phyloP scores from a whole-genome alignment of 768 basidiomycete genomes.

The Termitomyces eurrhizus region DNA sequence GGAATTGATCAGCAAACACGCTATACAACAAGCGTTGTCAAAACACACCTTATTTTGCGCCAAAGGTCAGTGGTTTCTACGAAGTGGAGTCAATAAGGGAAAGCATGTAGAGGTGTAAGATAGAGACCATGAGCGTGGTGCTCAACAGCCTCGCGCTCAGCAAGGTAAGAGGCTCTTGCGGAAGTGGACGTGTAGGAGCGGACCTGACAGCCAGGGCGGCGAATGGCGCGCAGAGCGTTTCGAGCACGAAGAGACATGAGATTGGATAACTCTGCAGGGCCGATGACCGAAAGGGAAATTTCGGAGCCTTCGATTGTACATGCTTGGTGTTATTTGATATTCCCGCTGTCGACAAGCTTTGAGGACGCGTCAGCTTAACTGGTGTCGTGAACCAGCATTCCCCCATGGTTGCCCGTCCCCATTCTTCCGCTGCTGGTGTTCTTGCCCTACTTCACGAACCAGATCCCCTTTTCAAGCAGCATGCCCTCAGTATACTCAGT shows the following conservation, averaged over 20 bases:
- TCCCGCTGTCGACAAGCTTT: slow-evolving; percentile 22
- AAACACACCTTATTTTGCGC: slow-evolving; percentile 71
- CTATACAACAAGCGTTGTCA: slow-evolving; percentile 12
- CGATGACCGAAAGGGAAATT: slow-evolving; percentile 25
- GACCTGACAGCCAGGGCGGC: slow-evolving; percentile 39
- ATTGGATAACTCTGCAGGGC: slow-evolving; percentile 1
- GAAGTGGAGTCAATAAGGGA: slow-evolving; percentile 12
- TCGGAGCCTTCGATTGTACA: slow-evolving; percentile 25
- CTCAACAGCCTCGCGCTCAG: slow-evolving; percentile 51
- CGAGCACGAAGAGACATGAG: slow-evolving; percentile 50
- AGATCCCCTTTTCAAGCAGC: slow-evolving; percentile 81
- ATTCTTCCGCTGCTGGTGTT: slow-evolving; percentile 85
- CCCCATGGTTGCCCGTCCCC: slow-evolving; percentile 64
- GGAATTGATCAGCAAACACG: slow-evolving; percentile 6
- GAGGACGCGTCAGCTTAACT: slow-evolving; percentile 40
- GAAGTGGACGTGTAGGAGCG: slow-evolving; percentile 39
- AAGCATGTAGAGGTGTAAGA: neutral
- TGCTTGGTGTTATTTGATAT: slow-evolving; percentile 29
- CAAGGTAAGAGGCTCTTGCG: slow-evolving; percentile 37
- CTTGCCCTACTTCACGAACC: slow-evolving; percentile 90
- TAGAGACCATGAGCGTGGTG: slow-evolving; percentile 62
- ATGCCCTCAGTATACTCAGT: slow-evolving; percentile 83
- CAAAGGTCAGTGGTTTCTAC: slow-evolving; percentile 76
- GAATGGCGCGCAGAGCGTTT: slow-evolving; percentile 42
- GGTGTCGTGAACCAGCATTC: slow-evolving; percentile 7